Base-by-base conservation (phyloP, 1,139 yeast species). In the Protomyces arabidopsidicola region DNA sequence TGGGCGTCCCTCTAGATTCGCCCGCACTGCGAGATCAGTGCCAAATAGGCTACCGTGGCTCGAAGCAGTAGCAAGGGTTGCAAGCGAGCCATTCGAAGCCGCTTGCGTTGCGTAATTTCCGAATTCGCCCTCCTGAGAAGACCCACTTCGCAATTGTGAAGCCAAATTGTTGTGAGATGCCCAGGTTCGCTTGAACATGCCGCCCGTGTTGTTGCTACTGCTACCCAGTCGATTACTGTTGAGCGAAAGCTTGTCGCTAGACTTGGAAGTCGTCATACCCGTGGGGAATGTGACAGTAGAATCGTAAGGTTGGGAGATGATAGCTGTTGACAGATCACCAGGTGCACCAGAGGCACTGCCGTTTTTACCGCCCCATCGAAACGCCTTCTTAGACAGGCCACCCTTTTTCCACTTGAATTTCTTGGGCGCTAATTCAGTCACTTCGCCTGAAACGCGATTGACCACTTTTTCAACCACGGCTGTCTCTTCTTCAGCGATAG, bases 1-100 rank as follows among this genome's bases (percentile, higher is more conserved):
- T 2, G 73, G 69, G 24, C 81, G 77, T 20, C 81, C 80, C 72
- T 93, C 98, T 68, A 76, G 80, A 18, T 76, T 77, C 8, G 88
- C 79, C 64, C 91, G 77, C 60, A 79, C 78, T 67, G 83, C 85
- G 67, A 88, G 66, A 34, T 69, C 68, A 39, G 57, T 45, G 31
- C 72, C 72, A 56, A 70, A 70, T 27, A 70, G 42, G 36, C 36
- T 34, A 3, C 22, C 12, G 10, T 22, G 22, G 24, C 24, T 16
- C 22, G 20, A 10, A 1, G 12, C 10, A 18, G 20, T 9, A 3
- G 48, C 48, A 4, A 42, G 48, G 12, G 24, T 18, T n/a, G 48
- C 16, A 42, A 42, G 20, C 48, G 48, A 42, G 22, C 20, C 24
- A 42, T 42, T 42, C 24, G 48, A 42, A 14, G 42, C 16, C 22